Evolutionary conservation across 1,284 basidiomycete species (phyloP), one percentile per base, ranked within the genome.

Genomic region (Leccinum subfulvum): DNA sequence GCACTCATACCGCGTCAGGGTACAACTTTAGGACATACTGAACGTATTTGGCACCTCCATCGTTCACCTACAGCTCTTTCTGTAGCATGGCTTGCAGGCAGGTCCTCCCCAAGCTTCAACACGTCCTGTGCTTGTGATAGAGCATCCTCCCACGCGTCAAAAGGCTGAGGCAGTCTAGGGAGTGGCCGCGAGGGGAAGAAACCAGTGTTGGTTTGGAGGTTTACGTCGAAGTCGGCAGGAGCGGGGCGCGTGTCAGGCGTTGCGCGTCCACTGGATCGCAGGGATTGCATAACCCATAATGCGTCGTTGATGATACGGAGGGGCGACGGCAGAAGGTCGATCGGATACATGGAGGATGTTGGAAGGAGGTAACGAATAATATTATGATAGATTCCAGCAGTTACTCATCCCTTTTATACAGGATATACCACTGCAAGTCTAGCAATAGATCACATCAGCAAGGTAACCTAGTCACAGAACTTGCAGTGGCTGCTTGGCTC

Each of bases 131-230:
- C 91, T 23, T 81, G 79, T 11, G 73, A 78, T 33, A 89, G 81
- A 52, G 83, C 86, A 58, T 79, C 69, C 78, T 96, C 95, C 95
- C 94, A 98, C 2, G 88, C 71, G 8, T 78, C 78, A 69, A 86
- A 94, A 21, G 78, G 74, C 14, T 71, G 72, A 3, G 80, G 79
- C 9, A 98, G 81, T 28, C 79, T 81, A 14, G 82, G 80, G 7
- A 96, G 79, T 1, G 88, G 87, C 51, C 82, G 78, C 1, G 84
- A 79, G 0, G 97, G 97, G 66, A 98, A 84, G 80, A 98, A 98
- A 1, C 97, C 97, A 1, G 92, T 92, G 71, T 92, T 85, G 1
- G 91, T 91, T 26, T 78, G 80, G 16, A 87, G 81, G 72, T 92
- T 85, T 63, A 97, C 83, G 68, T 95, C 94, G 63, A 84, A 92